Base-by-base conservation (phyloP, 371 early-diverging fungal species). In the Syncephalis fuscata region DNA sequence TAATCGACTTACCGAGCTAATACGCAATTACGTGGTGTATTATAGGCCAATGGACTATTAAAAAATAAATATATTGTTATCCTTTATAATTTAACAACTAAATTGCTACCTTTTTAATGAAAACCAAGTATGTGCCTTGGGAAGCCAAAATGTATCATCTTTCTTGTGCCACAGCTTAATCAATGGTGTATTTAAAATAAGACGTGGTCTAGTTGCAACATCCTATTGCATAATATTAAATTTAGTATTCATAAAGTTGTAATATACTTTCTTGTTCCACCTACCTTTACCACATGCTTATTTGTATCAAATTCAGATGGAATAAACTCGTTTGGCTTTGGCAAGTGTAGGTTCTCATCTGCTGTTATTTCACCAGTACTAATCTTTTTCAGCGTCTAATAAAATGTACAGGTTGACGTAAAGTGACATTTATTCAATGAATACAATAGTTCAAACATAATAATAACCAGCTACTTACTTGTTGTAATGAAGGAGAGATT, bases 91-190 rank as follows among this genome's bases (percentile, higher is more conserved):
- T n/a, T 5, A 45, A 50, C 20, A 25, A 25, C n/a, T 2, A 23
- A 24, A 38, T 39, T 51, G 26, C 11, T 39, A 63, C 58, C 50
- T 57, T 42, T 55, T 58, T 14, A 69, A 58, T 41, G 66, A 56
- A 32, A 80, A 71, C 60, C 65, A 67, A 5, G 70, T 66, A 51
- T 71, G 70, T 20, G 77, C 77, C 50, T 83, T 78, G 37, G 89
- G 89, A 1, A 82, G 79, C 74, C 71, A 78, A 57, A 90, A 95
- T 1, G 74, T 78, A 57, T 93, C 91, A 56, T 93, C 93, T 58
- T 83, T 84, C 66, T 92, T 90, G 61, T 86, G 78, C 95, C 95
- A 95, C 53, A 92, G 52, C 24, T 90, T 76, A 19, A 66, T 55
- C 11, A 75, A 48, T 21, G 74, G 64, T 16, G 73, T 71, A 16